These are phyloP conservation scores for Artemisia argyi DNA, from an alignment of 129 eudicot genomes.

Conservation along the genomic window DNA sequence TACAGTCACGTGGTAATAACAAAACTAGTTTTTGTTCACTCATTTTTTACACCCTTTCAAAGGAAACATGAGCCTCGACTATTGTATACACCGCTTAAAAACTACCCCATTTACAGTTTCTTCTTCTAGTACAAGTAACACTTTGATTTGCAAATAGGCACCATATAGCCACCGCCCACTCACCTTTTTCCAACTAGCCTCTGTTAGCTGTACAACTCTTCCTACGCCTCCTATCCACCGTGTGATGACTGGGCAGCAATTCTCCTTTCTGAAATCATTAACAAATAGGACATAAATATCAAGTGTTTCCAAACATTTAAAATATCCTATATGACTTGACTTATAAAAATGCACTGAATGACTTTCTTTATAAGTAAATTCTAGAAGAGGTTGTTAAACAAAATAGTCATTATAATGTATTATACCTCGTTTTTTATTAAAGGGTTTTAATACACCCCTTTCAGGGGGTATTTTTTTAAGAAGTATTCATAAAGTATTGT, in stretches of 20 bases:
- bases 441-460: no score
- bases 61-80: constrained; percentile 48
- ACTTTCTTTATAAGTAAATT: no score
- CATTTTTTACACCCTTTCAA: constrained; percentile 34
- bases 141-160: constrained; percentile 53
- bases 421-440: no score
- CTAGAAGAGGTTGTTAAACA: no score
- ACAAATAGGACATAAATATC: background rate
- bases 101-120: constrained; percentile 89
- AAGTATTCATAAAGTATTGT: no score
- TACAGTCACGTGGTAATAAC: constrained; percentile 36
- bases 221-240: constrained; percentile 50
- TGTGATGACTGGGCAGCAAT: constrained; percentile 69
- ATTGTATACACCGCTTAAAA: constrained; percentile 60
- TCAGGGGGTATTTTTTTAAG: no score
- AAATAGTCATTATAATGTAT: no score
- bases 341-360: no score
- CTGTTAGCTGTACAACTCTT: constrained; percentile 95
- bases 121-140: constrained; percentile 70
- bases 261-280: constrained; percentile 65
- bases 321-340: background rate
- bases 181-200: constrained; percentile 69
- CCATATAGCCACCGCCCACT: background rate
- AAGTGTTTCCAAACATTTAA: background rate
- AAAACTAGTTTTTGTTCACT: constrained; percentile 33